Conservation (phyloP, 331 rosid species). For the Malus hybrid region DNA sequence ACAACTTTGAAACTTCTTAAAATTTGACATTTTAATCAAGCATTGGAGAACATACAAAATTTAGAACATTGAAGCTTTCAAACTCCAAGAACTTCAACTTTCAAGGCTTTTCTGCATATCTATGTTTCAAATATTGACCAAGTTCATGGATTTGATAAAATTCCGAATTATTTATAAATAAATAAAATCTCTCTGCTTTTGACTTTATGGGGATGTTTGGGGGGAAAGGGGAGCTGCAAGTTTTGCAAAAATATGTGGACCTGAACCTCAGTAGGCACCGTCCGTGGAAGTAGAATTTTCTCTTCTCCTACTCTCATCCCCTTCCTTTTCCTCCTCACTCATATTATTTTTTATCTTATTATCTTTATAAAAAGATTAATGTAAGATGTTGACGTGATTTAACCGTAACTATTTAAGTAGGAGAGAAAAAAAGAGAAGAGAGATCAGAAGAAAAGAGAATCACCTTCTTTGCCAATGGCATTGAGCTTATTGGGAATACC, state of each 20-base stretch:
- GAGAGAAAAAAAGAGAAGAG: rapidly evolving
- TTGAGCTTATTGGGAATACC: background rate
- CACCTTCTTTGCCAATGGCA: background rate
- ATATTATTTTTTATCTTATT: too few relatives aligned
- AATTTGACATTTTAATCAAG: background rate
- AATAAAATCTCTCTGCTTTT: background rate
- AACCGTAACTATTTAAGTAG: too few relatives aligned
- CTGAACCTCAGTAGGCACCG: background rate
- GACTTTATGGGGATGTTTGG: background rate
- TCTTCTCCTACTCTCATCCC: too few relatives aligned
- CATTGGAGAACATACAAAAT: background rate
- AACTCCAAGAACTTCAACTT: background rate
- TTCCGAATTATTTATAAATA: too few relatives aligned
- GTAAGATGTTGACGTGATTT: rapidly evolving
- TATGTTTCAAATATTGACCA: background rate
- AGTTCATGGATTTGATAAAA: background rate
- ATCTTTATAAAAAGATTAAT: too few relatives aligned
- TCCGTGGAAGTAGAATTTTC: too few relatives aligned
- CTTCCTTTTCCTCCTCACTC: too few relatives aligned
- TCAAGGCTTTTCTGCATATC: background rate
- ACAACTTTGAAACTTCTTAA: background rate
- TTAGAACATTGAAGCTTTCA: background rate
- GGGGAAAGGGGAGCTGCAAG: background rate
- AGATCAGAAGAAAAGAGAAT: too few relatives aligned
- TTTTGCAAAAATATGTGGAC: background rate